A percentile compares a stretch with the other conserved stretches of the same genome.
Conservation (phyloP, 192 early-diverging fungal species). For the Entomortierella chlamydospora region DNA sequence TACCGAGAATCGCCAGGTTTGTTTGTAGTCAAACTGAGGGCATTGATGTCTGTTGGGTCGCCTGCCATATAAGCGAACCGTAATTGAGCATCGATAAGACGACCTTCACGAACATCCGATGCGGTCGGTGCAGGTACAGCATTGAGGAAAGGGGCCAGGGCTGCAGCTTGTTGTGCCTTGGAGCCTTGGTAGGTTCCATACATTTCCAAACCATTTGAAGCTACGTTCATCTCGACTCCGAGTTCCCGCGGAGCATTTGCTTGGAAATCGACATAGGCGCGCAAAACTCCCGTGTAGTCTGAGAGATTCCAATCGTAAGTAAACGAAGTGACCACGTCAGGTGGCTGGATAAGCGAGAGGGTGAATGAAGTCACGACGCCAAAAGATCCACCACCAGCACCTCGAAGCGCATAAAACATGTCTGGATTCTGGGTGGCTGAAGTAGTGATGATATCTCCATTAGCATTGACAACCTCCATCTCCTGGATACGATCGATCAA, state of each 20-base stretch:
- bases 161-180: conserved; percentile 3
- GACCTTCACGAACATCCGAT: conserved; percentile 34
- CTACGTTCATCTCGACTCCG: conserved; percentile 51
- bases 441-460: conserved; percentile 57
- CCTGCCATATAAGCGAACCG: conserved; percentile 25
- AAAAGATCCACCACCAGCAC: conserved; percentile 65
- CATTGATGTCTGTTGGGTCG: conserved; percentile 35
- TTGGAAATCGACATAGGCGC: conserved; percentile 26
- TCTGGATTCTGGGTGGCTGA: conserved; percentile 57
- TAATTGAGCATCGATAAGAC: conserved; percentile 32
- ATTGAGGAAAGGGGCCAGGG: conserved; percentile 22
- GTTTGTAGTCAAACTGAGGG: conserved; percentile 7
- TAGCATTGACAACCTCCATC: conserved; percentile 56
- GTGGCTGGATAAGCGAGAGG: conserved; percentile 17
- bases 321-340: conserved; percentile 30
- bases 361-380: conserved; percentile 58
- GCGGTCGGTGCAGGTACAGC: conserved; percentile 4
- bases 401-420: conserved; percentile 71
- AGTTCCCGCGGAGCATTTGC: conserved; percentile 29
- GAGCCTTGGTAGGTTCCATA: conserved; percentile 46
- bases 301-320: conserved; percentile 11
- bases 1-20: conserved; percentile 36
- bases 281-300: conserved; percentile 12
- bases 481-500: conserved; percentile 61
- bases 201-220: conserved; percentile 20